phyloP scores from a whole-genome alignment of 768 basidiomycete species.

The Gymnopilus dilepis region DNA sequence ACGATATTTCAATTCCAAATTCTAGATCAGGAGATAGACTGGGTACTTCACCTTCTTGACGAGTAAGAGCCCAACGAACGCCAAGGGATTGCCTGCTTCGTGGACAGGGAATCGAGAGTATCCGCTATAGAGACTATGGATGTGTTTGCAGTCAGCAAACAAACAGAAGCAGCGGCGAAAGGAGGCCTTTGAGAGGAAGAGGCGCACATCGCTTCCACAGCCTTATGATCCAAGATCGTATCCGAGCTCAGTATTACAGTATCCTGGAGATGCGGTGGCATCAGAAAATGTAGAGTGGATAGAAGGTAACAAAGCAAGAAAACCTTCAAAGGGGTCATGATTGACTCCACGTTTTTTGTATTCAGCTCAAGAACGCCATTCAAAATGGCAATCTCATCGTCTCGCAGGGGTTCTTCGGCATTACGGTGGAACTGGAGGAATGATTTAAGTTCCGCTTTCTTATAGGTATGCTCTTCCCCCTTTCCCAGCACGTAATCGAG shows the following conservation, averaged over 20 bases:
- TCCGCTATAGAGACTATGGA: conserved; percentile 71
- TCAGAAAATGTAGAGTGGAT: conserved; percentile 27
- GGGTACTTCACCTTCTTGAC: conserved; percentile 68
- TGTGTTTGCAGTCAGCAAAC: conserved; percentile 8
- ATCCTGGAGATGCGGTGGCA: conserved; percentile 52
- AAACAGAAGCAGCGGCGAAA: neutral
- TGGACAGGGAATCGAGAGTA: conserved; percentile 95
- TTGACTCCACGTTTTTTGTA: conserved; percentile 72
- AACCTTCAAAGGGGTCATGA: conserved; percentile 84
- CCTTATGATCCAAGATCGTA: conserved; percentile 76
- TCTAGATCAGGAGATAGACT: neutral
- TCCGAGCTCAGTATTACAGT: conserved; percentile 82
- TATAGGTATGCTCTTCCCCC: conserved; percentile 76
- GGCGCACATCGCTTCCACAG: conserved; percentile 74
- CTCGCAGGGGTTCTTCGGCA: conserved; percentile 77
- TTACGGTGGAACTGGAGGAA: conserved; percentile 82
- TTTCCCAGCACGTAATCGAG: conserved; percentile 83
- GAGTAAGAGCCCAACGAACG: conserved; percentile 83
- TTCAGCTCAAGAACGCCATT: conserved; percentile 83
- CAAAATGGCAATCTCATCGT: conserved; percentile 82
- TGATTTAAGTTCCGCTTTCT: conserved; percentile 80
- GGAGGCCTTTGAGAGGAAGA: neutral
- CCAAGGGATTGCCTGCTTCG: conserved; percentile 63
- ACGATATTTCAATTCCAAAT: neutral
- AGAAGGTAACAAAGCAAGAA: conserved; percentile 21